Base-by-base conservation (phyloP, 768 basidiomycete genomes). In the Pleurotus djamor region DNA sequence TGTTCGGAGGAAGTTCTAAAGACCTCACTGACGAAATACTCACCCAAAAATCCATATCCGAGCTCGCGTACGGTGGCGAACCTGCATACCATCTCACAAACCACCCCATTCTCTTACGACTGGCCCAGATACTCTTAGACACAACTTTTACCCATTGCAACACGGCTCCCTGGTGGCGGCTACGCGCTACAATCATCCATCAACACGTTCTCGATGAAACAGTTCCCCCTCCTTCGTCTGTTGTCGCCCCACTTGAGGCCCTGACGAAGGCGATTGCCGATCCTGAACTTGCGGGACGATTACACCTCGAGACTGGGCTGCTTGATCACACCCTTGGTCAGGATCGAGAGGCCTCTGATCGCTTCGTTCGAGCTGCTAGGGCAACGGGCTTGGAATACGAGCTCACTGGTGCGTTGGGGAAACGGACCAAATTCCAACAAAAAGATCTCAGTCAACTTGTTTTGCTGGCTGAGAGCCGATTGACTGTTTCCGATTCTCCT, bases 1-100 rank as follows among this genome's bases (percentile, higher is more conserved):
- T 81, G 41, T 52, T 72, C 14, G 66, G 76, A 43, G 64, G 65
- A 33, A 62, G 69, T 35, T 48, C 65, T n/a, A 47, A 34, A 33
- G 57, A 70, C 32, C 57, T 71, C 55, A 75, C 77, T 38, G 80
- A 85, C 38, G 79, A 85, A 17, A 58, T 70, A 3, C 72, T 98
- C 43, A 82, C 94, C 65, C 72, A 75, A 33, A 83, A 83, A 49
- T 84, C 95, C 21, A 76, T 94, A 59, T 76, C 87, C 4, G 86
- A 91, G 61, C 83, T 99, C 45, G 88, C 95, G 0, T 84, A 83
- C 61, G 85, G 86, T 4, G 97, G 97, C 3, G 97, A 98, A 74
- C 97, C 97, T 7, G 94, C 92, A 0, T 99, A 98, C 74, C 97
- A 98, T 71, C 90, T 98, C 48, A 81, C 87, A 6, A 79, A 79